These are phyloP conservation scores for Hypoxylon subgilvum DNA, from an alignment of 495 filamentous ascomycete species.

Conservation along the genomic window DNA sequence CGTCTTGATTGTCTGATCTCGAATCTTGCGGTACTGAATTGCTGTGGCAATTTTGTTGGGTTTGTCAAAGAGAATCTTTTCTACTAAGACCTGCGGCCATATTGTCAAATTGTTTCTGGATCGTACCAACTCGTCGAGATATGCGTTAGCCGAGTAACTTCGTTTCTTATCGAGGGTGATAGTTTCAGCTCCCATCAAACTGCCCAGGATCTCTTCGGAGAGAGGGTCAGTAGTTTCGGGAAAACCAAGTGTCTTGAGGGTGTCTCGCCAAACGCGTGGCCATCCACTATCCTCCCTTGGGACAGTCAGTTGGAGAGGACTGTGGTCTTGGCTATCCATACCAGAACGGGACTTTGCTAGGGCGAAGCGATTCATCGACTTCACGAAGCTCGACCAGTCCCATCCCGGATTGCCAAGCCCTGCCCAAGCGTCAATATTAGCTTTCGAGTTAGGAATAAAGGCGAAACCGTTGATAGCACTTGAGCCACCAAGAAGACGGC, in stretches of 20 bases:
- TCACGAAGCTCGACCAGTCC: too few relatives aligned
- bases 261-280: conserved; percentile 38
- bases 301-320: conserved; percentile 18
- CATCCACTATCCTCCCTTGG: conserved; percentile 19
- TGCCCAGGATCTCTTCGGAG: conserved; percentile 28
- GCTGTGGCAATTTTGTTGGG: too few relatives aligned
- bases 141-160: too few relatives aligned
- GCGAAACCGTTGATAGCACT: conserved; percentile 29
- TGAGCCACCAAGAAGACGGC: conserved; percentile 36
- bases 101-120: too few relatives aligned
- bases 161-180: too few relatives aligned
- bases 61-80: too few relatives aligned
- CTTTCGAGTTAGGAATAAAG: conserved; percentile 16
- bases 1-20: too few relatives aligned
- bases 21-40: too few relatives aligned
- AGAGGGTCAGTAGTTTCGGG: conserved; percentile 13
- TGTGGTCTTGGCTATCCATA: conserved; percentile 7
- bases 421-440: conserved; percentile 47
- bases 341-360: conserved; percentile 5
- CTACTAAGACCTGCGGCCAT: too few relatives aligned
- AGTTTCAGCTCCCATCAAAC: too few relatives aligned
- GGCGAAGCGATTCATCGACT: too few relatives aligned
- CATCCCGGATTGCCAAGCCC: conserved; percentile 49
- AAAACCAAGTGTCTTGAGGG: conserved; percentile 31
- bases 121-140: too few relatives aligned